These are phyloP conservation scores for Aspergillus coremiiformis DNA, from an alignment of 495 filamentous ascomycete species.

Conservation along the genomic window DNA sequence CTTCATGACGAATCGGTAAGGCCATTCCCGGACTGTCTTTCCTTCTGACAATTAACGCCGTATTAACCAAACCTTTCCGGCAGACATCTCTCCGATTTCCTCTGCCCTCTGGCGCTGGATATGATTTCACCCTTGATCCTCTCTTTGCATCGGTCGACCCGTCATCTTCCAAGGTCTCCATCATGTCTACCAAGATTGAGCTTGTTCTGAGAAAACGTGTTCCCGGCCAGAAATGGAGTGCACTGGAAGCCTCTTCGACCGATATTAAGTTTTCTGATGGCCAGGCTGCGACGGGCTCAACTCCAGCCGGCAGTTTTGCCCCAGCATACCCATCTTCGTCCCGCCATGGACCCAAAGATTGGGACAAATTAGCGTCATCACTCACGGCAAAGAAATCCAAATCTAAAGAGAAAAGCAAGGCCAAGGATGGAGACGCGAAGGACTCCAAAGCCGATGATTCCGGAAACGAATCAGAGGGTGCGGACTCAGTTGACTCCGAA, in stretches of 20 bases:
- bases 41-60: not conserved
- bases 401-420: conserved; percentile 10
- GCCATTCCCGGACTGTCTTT: not conserved
- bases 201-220: conserved; percentile 61
- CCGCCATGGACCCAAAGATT: conserved; percentile 74
- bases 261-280: conserved; percentile 25
- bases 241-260: conserved; percentile 50
- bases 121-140: conserved; percentile 61
- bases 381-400: conserved; percentile 42
- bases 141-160: conserved; percentile 62
- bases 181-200: conserved; percentile 80
- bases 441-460: conserved; percentile 19
- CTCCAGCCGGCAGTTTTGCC: conserved; percentile 20
- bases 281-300: conserved; percentile 13
- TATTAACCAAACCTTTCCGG: conserved; percentile 14
- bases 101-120: conserved; percentile 49
- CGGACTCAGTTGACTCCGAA: conserved; percentile 45
- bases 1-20: conserved; percentile 49
- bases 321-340: conserved; percentile 88
- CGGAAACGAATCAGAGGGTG: conserved; percentile 36
- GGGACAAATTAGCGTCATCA: conserved; percentile 70
- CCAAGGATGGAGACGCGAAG: conserved; percentile 9
- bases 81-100: conserved; percentile 63
- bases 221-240: conserved; percentile 66
- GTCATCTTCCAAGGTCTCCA: conserved; percentile 48